phyloP scores from a whole-genome alignment of 176 grass and related monocot species.

The Urochloa ruziziensis region DNA sequence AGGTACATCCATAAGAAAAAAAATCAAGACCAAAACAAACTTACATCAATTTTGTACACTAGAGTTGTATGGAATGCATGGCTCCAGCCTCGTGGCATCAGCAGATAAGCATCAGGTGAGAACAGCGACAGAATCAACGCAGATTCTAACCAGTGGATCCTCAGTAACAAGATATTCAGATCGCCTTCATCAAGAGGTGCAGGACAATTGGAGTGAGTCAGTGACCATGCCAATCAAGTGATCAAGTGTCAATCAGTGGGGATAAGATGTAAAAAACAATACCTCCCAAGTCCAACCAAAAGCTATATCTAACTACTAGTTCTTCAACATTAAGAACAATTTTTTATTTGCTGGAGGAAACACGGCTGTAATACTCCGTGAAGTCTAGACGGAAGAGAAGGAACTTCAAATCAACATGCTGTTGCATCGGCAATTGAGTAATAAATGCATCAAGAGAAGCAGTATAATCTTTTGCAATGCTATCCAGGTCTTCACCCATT shows the following conservation, averaged over 20 bases:
- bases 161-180: slow-evolving; percentile 7
- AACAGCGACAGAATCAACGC: slow-evolving; percentile 16
- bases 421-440: slow-evolving; percentile 81
- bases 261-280: slow-evolving; percentile 36
- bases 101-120: slow-evolving; percentile 24
- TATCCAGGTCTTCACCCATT: slow-evolving; percentile 97
- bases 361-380: slow-evolving; percentile 85
- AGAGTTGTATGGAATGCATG: slow-evolving; percentile 9
- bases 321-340: slow-evolving; percentile 15
- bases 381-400: slow-evolving; percentile 92
- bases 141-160: not conserved
- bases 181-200: not conserved
- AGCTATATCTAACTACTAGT: slow-evolving; percentile 27
- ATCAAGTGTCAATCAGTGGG: slow-evolving; percentile 33
- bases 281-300: slow-evolving; percentile 21
- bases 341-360: slow-evolving; percentile 58
- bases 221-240: slow-evolving; percentile 19
- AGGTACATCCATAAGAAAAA: slow-evolving; percentile 12
- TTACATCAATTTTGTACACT: slow-evolving; percentile 41
- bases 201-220: not conserved
- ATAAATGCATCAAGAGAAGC: slow-evolving; percentile 87
- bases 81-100: slow-evolving; percentile 11
- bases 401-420: slow-evolving; percentile 94
- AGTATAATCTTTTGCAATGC: slow-evolving; percentile 83
- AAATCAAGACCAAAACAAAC: slow-evolving; percentile 24